Evolutionary conservation across 2,329 filamentous ascomycete species (phyloP).

Genomic region (Aaosphaeria pasadenensis): DNA sequence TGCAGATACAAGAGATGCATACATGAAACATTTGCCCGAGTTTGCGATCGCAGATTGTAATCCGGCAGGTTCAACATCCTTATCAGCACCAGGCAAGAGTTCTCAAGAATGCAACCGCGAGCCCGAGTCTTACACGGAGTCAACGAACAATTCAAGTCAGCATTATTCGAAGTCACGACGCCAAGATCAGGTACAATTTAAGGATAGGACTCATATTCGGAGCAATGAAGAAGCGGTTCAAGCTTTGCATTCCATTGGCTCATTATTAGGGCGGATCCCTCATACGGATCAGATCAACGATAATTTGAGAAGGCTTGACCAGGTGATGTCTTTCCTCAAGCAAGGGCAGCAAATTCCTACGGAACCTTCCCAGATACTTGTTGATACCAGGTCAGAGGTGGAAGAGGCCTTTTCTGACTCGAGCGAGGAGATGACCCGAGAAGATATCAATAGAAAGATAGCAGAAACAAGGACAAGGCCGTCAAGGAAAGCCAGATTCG

Average conservation of each 20-base stretch:
- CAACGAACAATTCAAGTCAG: not conserved
- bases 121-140: not conserved
- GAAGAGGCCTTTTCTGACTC: not conserved
- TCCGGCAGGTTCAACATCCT: no score
- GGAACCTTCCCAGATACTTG: not conserved
- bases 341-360: not conserved
- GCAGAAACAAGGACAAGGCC: slow-evolving; percentile 27
- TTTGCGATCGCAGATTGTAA: no score
- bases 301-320: no score
- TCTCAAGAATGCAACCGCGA: not conserved
- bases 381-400: not conserved
- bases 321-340: no score
- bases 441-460: slow-evolving; percentile 18
- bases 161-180: not conserved
- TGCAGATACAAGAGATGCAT: not conserved
- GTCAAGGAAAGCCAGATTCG: slow-evolving; percentile 27
- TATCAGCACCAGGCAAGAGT: not conserved
- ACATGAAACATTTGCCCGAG: not conserved
- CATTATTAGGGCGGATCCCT: not conserved
- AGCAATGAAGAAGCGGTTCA: not conserved
- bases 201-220: not conserved
- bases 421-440: slow-evolving; percentile 15
- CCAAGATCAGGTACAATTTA: not conserved
- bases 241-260: not conserved
- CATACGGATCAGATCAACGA: not conserved